These are phyloP conservation scores for Colletotrichum acutatum DNA, from an alignment of 2,329 filamentous ascomycete species.

Conservation along the genomic window DNA sequence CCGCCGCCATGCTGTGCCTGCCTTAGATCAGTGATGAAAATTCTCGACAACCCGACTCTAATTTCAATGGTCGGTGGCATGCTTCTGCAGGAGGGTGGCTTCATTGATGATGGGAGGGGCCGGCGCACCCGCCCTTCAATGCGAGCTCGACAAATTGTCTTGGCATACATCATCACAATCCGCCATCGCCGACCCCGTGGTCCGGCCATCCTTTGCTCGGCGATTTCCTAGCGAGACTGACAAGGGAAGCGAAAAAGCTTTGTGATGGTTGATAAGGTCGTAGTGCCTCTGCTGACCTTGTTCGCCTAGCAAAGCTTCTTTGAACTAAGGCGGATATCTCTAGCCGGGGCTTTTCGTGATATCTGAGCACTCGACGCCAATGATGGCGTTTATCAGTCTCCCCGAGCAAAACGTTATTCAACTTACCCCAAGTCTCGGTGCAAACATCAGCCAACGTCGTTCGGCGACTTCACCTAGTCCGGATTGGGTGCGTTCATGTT, in stretches of 20 bases:
- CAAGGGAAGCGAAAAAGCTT: background rate
- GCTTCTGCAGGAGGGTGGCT: conserved; percentile 3
- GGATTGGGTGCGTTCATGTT: background rate
- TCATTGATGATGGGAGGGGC: conserved; percentile 11
- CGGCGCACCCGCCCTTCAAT: conserved; percentile 18
- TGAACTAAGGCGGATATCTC: background rate
- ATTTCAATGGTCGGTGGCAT: background rate
- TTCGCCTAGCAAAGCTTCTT: background rate
- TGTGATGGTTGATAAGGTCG: background rate
- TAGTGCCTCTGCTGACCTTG: background rate
- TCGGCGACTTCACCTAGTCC: background rate
- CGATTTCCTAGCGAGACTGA: background rate
- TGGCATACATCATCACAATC: conserved; percentile 28
- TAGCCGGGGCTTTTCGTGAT: background rate
- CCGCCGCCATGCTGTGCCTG: conserved; percentile 15
- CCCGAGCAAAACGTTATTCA: background rate
- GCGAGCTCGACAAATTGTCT: conserved; percentile 3
- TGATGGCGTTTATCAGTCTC: background rate
- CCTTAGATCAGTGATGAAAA: background rate
- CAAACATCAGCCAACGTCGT: background rate
- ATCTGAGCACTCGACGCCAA: background rate
- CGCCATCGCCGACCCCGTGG: background rate
- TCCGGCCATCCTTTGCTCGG: conserved; percentile 6
- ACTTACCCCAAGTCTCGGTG: too few relatives aligned
- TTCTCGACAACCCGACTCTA: background rate